Conservation (phyloP, 805 yeast genomes). For the Lachancea thermotolerans region DNA sequence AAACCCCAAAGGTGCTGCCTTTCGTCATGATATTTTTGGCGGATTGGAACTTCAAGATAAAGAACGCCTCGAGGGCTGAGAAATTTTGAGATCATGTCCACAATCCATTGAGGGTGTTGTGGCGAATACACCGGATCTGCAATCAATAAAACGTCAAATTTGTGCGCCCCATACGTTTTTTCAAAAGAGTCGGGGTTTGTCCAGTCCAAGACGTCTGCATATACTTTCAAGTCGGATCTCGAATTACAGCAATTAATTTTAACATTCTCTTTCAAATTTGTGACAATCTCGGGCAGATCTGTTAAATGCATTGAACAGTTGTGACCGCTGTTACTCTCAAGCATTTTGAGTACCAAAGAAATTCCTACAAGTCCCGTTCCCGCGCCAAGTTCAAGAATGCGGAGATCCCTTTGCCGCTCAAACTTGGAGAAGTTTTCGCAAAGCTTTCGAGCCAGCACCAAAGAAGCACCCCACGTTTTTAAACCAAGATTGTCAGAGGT, state of each 20-base stretch:
- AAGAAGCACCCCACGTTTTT: slow-evolving; percentile 94
- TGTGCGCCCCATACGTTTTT: slow-evolving; percentile 24
- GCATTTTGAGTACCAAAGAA: slow-evolving; percentile 38
- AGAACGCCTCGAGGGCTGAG: slow-evolving; percentile 40
- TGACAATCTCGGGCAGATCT: slow-evolving; percentile 71
- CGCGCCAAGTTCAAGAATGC: slow-evolving; percentile 75
- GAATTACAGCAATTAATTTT: slow-evolving; percentile 39
- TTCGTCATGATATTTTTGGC: slow-evolving; percentile 60
- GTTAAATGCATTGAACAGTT: slow-evolving; percentile 48
- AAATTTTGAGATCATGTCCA: slow-evolving; percentile 48
- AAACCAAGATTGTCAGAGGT: slow-evolving; percentile 84
- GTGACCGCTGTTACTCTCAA: slow-evolving; percentile 32
- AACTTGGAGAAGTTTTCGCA: slow-evolving; percentile 20
- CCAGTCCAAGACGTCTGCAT: slow-evolving; percentile 72
- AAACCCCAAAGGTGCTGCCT: slow-evolving; percentile 54
- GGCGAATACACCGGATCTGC: slow-evolving; percentile 89
- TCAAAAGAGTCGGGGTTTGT: slow-evolving; percentile 42
- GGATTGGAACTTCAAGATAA: slow-evolving; percentile 67
- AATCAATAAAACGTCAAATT: slow-evolving; percentile 56
- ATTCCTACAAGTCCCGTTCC: slow-evolving; percentile 94
- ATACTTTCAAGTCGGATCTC: slow-evolving; percentile 12
- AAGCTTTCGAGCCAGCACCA: slow-evolving; percentile 55
- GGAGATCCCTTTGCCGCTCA: slow-evolving; percentile 11
- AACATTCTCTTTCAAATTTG: slow-evolving; percentile 57
- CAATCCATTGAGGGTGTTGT: slow-evolving; percentile 71